Percentiles rank a stretch among this genome's conserved stretches.
phyloP scores from a whole-genome alignment of 371 early-diverging fungal genomes.

The Mortierella sp. region DNA sequence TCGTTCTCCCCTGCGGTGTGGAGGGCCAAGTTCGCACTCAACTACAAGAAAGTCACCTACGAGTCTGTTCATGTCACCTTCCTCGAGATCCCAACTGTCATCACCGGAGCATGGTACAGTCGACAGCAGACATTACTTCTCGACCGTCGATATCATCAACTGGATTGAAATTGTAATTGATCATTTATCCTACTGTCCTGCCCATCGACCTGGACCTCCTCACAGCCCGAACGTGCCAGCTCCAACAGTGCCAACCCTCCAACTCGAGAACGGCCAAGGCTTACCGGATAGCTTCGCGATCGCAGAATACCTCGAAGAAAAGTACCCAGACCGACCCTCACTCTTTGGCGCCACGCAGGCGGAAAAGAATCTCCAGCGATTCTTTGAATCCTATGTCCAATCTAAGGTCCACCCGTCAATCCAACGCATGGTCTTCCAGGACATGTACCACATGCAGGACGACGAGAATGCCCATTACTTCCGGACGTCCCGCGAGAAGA shows the following conservation, averaged over 20 bases:
- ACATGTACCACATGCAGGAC: conserved; percentile 53
- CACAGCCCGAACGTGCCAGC: conserved; percentile 30
- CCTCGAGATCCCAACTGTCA: conserved; percentile 40
- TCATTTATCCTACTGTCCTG: background rate
- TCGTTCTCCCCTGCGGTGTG: conserved; percentile 55
- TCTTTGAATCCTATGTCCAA: conserved; percentile 54
- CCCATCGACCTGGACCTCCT: background rate
- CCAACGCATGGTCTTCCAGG: conserved; percentile 43
- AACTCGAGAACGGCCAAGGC: conserved; percentile 37
- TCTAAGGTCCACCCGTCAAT: conserved; percentile 44
- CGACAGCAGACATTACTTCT: background rate
- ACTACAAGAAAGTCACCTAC: conserved; percentile 41
- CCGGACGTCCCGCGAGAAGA: conserved; percentile 46
- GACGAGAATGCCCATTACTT: conserved; percentile 44
- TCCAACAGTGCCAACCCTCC: conserved; percentile 46
- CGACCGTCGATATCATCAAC: no score
- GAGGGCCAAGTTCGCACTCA: conserved; percentile 53
- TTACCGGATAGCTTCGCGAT: conserved; percentile 42
- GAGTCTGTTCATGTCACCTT: conserved; percentile 45
- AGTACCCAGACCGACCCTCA: conserved; percentile 50
- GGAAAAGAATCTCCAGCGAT: conserved; percentile 52
- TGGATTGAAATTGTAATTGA: background rate
- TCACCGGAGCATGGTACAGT: conserved; percentile 39
- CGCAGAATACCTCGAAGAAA: conserved; percentile 55
- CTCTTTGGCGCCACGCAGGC: conserved; percentile 39